Evolutionary conservation across 78 protist genomes (phyloP).

Genomic region (Guillardia theta): DNA sequence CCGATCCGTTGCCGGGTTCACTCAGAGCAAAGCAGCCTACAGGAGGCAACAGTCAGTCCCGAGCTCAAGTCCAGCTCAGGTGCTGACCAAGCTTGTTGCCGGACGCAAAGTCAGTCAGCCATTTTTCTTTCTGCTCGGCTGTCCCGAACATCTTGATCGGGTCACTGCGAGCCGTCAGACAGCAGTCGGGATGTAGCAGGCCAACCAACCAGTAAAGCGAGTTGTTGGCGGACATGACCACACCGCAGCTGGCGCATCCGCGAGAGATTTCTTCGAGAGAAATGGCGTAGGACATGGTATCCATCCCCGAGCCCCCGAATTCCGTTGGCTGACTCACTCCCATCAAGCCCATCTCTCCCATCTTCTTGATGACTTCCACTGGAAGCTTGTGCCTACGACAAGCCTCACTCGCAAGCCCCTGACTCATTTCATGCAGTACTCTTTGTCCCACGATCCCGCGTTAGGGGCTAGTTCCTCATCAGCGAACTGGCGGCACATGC

Average conservation of each 20-base stretch:
- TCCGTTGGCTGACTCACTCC: conserved; percentile 82
- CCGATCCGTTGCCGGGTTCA: conserved; percentile 52
- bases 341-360: conserved; percentile 77
- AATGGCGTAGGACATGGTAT: conserved; percentile 68
- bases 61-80: background rate
- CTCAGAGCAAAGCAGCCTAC: conserved; percentile 48
- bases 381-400: conserved; percentile 26
- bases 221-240: conserved; percentile 49
- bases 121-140: conserved; percentile 24
- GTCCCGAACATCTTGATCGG: conserved; percentile 38
- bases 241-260: conserved; percentile 48
- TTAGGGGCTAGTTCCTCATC: conserved; percentile 50
- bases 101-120: conserved; percentile 20
- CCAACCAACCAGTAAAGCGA: background rate
- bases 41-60: background rate
- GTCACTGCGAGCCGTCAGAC: background rate
- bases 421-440: background rate
- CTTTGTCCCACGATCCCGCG: conserved; percentile 55
- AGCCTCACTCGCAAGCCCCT: background rate
- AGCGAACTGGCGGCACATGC: conserved; percentile 59
- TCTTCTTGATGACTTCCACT: background rate
- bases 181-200: background rate
- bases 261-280: conserved; percentile 78
- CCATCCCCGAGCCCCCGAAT: conserved; percentile 83
- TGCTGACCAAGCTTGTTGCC: background rate